Conservation (phyloP, 768 basidiomycete species). For the Trametopsis cervina region DNA sequence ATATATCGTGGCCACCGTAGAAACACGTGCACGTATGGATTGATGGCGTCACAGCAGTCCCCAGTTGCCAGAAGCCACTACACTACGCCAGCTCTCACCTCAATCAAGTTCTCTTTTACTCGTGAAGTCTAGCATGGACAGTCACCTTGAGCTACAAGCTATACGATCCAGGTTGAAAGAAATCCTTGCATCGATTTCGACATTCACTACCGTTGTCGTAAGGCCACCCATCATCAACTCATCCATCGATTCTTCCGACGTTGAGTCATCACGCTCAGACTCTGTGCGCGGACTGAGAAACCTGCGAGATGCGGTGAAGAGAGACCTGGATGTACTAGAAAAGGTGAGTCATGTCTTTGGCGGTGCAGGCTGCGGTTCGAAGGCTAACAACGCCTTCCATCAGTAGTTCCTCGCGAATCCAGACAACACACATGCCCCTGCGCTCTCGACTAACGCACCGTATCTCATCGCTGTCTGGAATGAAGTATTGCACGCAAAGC, state of each 20-base stretch:
- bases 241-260: slow-evolving; percentile 19
- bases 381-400: slow-evolving; percentile 10
- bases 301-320: slow-evolving; percentile 34
- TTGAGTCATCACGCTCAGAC: slow-evolving; percentile 9
- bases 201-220: slow-evolving; percentile 19
- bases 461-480: slow-evolving; percentile 81
- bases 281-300: slow-evolving; percentile 33
- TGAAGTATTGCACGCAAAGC: slow-evolving; percentile 56
- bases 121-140: too few relatives aligned
- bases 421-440: slow-evolving; percentile 34
- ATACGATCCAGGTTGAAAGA: slow-evolving; percentile 20
- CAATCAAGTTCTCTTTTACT: too few relatives aligned
- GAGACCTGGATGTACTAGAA: slow-evolving; percentile 36
- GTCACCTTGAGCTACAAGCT: slow-evolving; percentile 20
- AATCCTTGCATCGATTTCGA: slow-evolving; percentile 20
- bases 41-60: too few relatives aligned
- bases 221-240: slow-evolving; percentile 31
- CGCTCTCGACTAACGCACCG: slow-evolving; percentile 70
- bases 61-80: too few relatives aligned
- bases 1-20: too few relatives aligned
- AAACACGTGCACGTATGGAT: too few relatives aligned
- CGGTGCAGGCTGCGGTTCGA: not conserved
- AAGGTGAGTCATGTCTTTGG: slow-evolving; percentile 27
- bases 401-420: slow-evolving; percentile 62
- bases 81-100: too few relatives aligned